Percentiles rank a stretch among this genome's conserved stretches.
Conservation (phyloP, 202 grass and related monocot species). For the Hordeum pubiflorum region DNA sequence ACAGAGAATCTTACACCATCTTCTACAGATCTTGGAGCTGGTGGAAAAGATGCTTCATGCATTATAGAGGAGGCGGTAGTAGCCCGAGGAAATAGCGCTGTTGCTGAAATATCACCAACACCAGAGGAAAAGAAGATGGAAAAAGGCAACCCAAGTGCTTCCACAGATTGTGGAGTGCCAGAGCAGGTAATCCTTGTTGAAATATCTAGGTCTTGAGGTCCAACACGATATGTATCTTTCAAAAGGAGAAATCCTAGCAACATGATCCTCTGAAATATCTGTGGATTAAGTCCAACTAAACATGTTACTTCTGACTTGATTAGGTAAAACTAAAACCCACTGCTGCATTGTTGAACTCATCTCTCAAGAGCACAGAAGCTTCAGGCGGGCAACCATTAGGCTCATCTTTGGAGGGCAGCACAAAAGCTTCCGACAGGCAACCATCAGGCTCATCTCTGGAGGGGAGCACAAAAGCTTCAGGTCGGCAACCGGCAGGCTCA, state of each 20-base stretch:
- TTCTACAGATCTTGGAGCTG: constrained; percentile 28
- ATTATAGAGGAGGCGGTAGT: constrained; percentile 23
- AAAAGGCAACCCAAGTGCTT: constrained; percentile 19
- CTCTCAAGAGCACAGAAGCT: background rate
- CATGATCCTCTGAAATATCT: background rate
- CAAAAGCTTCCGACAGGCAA: constrained; percentile 3
- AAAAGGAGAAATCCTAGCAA: constrained; percentile 6
- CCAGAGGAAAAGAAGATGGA: constrained; percentile 22
- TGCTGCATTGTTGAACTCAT: constrained; percentile 7
- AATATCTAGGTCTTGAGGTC: constrained; percentile 11
- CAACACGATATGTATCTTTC: constrained; percentile 1
- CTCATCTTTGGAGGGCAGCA: background rate
- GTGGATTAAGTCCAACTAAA: constrained; percentile 4
- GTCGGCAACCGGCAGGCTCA: background rate
- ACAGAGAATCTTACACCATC: constrained; percentile 4
- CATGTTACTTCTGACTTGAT: background rate
- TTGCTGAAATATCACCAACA: background rate
- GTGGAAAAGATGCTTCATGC: constrained; percentile 22
- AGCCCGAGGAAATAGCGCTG: constrained; percentile 9
- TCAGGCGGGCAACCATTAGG: background rate
- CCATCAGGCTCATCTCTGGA: background rate
- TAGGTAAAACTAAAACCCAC: constrained; percentile 34
- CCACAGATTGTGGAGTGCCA: constrained; percentile 11
- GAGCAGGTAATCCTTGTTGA: constrained; percentile 39
- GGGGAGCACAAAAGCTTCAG: background rate